Evolutionary conservation across 805 yeast genomes (phyloP), one percentile per base, ranked within the genome.

Genomic region (Candida caryicola): DNA sequence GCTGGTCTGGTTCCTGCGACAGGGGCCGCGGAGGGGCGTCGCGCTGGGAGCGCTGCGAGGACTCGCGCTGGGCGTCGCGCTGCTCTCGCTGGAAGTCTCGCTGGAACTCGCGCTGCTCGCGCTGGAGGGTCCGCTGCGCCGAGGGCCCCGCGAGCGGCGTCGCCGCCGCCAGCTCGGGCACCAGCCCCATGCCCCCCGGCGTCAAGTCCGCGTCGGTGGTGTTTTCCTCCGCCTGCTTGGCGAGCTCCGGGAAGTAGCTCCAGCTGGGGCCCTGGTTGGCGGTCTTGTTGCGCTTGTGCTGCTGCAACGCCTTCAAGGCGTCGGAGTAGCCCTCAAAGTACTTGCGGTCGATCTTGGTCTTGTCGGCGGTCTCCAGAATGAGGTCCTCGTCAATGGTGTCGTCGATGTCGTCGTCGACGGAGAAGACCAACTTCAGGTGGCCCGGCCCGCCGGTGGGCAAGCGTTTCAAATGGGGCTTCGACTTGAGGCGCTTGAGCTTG

Each of bases 401-500:
- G 45, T 77, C 76, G 30, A 84, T 77, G 50, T 83, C 88, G 57
- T 87, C 95, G 55, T 87, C 95, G 0, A 86, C 95, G 25, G 89
- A 80, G 55, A 81, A 87, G 0, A 84, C 66, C 32, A 64, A 51
- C 44, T 69, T 69, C 41, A 42, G 41, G 19, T 44, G 47, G 28
- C 36, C 30, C 16, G 40, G 43, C 17, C 37, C 17, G 31, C 45
- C 37, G 18, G 61, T 48, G 10, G 49, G 36, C 27, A 50, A 34
- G 17, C 69, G 49, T 39, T 62, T 62, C 23, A 64, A 46, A 26
- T 53, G 66, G 5, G 71, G 71, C 36, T 55, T 55, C 21, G 59
- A 52, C 42, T 56, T 60, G 39, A 37, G 40, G 23, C 40, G 41
- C 41, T 42, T 49, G 28, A 45, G 35, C 33, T 47, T 46, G 14